These are phyloP conservation scores for Wickerhamomyces sp. DNA, from an alignment of 1,139 yeast species.

Conservation along the genomic window DNA sequence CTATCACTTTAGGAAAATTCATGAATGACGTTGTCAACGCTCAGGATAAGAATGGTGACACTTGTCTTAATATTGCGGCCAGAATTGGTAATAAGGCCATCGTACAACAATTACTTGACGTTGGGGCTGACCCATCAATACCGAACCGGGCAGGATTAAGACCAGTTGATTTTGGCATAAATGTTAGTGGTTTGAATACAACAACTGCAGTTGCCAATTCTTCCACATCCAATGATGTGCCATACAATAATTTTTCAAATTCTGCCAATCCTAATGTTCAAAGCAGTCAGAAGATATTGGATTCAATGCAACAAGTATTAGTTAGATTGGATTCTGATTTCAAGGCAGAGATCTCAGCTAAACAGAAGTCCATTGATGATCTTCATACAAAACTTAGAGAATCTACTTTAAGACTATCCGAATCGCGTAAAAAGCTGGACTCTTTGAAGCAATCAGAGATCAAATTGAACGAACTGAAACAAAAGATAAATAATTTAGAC, in stretches of 20 bases:
- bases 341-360: constrained; percentile 41
- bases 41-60: constrained; percentile 83
- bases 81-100: constrained; percentile 80
- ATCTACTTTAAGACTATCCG: constrained; percentile 42
- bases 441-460: constrained; percentile 37
- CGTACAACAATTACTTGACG: constrained; percentile 72
- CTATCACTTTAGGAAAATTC: constrained; percentile 55
- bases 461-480: constrained; percentile 41
- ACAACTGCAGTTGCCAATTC: too few relatives aligned
- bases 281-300: constrained; percentile 36
- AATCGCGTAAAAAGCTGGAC: constrained; percentile 40
- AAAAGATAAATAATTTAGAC: constrained; percentile 49
- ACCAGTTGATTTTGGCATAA: constrained; percentile 75
- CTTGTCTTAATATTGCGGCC: constrained; percentile 86
- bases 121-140: constrained; percentile 78
- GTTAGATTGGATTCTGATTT: constrained; percentile 41
- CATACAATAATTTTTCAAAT: constrained; percentile 2
- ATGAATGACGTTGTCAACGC: constrained; percentile 65
- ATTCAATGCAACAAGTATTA: constrained; percentile 38
- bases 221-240: neutral
- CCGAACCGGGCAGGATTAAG: constrained; percentile 82
- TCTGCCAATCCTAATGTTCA: constrained; percentile 21
- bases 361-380: constrained; percentile 40
- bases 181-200: constrained; percentile 17
- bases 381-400: constrained; percentile 45